Percentiles rank a stretch among this genome's conserved stretches.
Evolutionary conservation across 306 rosid genomes (phyloP).

Genomic region (Pyrus betulifolia): DNA sequence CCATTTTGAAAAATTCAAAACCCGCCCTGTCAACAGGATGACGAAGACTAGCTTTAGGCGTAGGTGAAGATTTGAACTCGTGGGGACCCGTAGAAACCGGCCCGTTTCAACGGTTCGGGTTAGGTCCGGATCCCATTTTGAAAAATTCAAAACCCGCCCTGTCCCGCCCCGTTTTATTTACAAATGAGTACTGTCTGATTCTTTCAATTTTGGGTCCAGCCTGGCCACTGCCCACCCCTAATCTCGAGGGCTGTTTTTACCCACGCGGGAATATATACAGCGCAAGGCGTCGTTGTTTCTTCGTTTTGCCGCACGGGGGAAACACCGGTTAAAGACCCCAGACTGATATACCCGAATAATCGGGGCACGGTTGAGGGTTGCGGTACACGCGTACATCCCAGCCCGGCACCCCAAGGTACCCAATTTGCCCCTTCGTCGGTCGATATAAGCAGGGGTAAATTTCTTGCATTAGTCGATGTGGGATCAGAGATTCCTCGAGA

Average conservation of each 20-base stretch:
- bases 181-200: too few relatives aligned
- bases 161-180: too few relatives aligned
- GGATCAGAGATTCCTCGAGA: neutral
- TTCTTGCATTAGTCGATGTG: neutral
- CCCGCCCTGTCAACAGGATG: too few relatives aligned
- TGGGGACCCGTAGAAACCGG: too few relatives aligned
- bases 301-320: conserved; percentile 1
- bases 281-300: neutral
- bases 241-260: neutral
- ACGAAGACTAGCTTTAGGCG: too few relatives aligned
- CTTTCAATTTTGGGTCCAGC: too few relatives aligned
- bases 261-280: neutral
- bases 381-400: neutral
- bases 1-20: too few relatives aligned
- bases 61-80: too few relatives aligned
- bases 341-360: neutral
- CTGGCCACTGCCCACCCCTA: too few relatives aligned
- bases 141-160: too few relatives aligned
- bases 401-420: neutral
- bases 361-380: neutral
- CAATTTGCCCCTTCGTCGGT: accelerated
- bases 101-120: too few relatives aligned
- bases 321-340: neutral
- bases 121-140: too few relatives aligned
- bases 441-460: neutral